Percentiles rank a stretch among this genome's conserved stretches.
Conservation (phyloP, 257 asterid species). For the Rubia yunnanensis region DNA sequence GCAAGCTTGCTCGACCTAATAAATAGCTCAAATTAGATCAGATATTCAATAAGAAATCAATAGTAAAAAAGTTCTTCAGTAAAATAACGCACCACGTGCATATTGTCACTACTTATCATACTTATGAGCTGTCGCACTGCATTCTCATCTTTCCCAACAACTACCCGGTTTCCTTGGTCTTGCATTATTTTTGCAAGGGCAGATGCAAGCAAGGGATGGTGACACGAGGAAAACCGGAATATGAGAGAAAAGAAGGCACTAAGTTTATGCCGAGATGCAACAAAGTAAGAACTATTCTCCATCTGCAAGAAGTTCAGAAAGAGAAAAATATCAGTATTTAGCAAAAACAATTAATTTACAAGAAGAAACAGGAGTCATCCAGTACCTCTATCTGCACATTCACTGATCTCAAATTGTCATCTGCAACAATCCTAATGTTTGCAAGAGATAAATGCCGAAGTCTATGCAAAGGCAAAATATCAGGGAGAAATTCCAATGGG, state of each 20-base stretch:
- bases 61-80: slow-evolving; percentile 12
- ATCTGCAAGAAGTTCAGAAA: slow-evolving; percentile 45
- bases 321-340: slow-evolving; percentile 15
- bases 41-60: slow-evolving; percentile 6
- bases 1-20: slow-evolving; percentile 97
- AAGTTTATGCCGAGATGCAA: slow-evolving; percentile 89
- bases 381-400: slow-evolving; percentile 94
- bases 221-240: slow-evolving; percentile 99
- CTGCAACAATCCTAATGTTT: slow-evolving; percentile 86
- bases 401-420: slow-evolving; percentile 77
- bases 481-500: slow-evolving; percentile 98
- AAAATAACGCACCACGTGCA: slow-evolving; percentile 76
- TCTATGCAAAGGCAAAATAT: slow-evolving; percentile 74
- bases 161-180: slow-evolving; percentile 84
- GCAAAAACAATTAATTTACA: background rate
- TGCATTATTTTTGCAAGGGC: slow-evolving; percentile 97
- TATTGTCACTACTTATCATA: slow-evolving; percentile 97
- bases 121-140: slow-evolving; percentile 98
- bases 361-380: slow-evolving; percentile 15
- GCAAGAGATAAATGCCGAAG: slow-evolving; percentile 98
- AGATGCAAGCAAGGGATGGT: slow-evolving; percentile 96
- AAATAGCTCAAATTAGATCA: slow-evolving; percentile 19
- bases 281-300: slow-evolving; percentile 95
- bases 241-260: slow-evolving; percentile 98
- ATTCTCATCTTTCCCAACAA: slow-evolving; percentile 94